These are phyloP conservation scores for Aeminium ludgeri DNA, from an alignment of 495 filamentous ascomycete species.

Conservation along the genomic window DNA sequence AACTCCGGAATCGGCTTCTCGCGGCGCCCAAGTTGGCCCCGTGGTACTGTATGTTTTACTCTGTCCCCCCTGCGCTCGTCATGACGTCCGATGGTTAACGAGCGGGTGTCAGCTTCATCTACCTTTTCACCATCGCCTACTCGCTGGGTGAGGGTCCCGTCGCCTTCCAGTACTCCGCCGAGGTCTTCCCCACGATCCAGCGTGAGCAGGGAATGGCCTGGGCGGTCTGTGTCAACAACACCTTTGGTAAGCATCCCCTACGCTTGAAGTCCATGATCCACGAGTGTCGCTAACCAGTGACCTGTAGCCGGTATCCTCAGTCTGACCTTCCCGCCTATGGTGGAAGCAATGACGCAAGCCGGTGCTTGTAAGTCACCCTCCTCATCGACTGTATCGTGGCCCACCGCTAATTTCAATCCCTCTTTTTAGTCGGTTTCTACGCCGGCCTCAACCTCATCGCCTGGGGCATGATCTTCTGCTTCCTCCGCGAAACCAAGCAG, in stretches of 20 bases:
- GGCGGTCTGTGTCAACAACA: slow-evolving; percentile 23
- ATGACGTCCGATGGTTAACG: neutral
- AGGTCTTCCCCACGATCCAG: slow-evolving; percentile 23
- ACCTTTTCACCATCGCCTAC: slow-evolving; percentile 22
- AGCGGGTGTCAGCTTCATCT: slow-evolving; percentile 19
- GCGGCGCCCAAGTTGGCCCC: slow-evolving; percentile 35
- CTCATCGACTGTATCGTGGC: neutral
- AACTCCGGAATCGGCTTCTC: slow-evolving; percentile 26
- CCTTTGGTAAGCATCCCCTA: slow-evolving; percentile 4
- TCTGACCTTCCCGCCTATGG: slow-evolving; percentile 21
- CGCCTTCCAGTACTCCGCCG: slow-evolving; percentile 25
- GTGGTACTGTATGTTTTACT: slow-evolving; percentile 27
- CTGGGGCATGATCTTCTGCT: slow-evolving; percentile 54
- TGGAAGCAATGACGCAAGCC: slow-evolving; percentile 15
- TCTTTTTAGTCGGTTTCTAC: slow-evolving; percentile 40
- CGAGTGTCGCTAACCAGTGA: neutral
- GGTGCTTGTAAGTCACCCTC: slow-evolving; percentile 16
- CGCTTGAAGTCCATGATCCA: neutral
- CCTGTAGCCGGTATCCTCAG: slow-evolving; percentile 19
- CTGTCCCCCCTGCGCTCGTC: neutral
- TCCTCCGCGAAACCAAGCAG: slow-evolving; percentile 65
- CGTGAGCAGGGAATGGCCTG: slow-evolving; percentile 9
- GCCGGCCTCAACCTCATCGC: slow-evolving; percentile 53
- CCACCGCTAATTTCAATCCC: slow-evolving; percentile 13
- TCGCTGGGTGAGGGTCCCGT: slow-evolving; percentile 20